Conservation (phyloP, 768 basidiomycete genomes). For the Leucocoprinus birnbaumii region DNA sequence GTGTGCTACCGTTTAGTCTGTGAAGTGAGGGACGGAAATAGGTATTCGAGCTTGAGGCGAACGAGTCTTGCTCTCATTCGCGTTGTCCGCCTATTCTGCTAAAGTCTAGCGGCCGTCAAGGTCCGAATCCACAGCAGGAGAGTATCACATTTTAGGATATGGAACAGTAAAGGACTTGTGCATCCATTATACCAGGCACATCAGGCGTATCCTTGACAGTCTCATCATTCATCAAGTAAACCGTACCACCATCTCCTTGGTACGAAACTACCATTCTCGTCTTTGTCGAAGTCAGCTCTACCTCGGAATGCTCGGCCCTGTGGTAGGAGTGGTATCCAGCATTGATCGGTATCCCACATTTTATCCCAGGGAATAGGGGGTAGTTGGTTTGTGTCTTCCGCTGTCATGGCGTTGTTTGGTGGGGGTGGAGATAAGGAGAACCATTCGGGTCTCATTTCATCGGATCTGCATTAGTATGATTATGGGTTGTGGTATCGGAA, state of each 20-base stretch:
- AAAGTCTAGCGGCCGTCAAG: no score
- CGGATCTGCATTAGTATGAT: constrained; percentile 47
- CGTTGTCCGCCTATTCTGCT: no score
- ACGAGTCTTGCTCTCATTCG: no score
- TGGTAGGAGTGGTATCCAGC: constrained; percentile 68
- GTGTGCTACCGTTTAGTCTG: no score
- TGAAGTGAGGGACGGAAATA: no score
- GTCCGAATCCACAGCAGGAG: background rate
- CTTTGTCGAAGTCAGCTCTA: constrained; percentile 41
- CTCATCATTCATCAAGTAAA: background rate
- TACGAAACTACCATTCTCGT: constrained; percentile 10
- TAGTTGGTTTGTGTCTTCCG: background rate
- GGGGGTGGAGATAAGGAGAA: constrained; percentile 45
- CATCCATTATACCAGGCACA: background rate
- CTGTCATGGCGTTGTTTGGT: no score
- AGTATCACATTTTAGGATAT: background rate
- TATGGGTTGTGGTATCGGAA: background rate
- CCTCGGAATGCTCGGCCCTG: constrained; percentile 37
- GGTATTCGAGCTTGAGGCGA: no score
- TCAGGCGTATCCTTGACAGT: no score
- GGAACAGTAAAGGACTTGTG: background rate
- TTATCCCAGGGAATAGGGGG: constrained; percentile 54
- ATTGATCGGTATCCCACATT: constrained; percentile 60
- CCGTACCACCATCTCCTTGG: constrained; percentile 46
- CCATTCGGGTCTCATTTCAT: constrained; percentile 89